A percentile compares a stretch with the other conserved stretches of the same genome.
phyloP scores from a whole-genome alignment of 805 yeast species.

The Kuraishia capsulata region DNA sequence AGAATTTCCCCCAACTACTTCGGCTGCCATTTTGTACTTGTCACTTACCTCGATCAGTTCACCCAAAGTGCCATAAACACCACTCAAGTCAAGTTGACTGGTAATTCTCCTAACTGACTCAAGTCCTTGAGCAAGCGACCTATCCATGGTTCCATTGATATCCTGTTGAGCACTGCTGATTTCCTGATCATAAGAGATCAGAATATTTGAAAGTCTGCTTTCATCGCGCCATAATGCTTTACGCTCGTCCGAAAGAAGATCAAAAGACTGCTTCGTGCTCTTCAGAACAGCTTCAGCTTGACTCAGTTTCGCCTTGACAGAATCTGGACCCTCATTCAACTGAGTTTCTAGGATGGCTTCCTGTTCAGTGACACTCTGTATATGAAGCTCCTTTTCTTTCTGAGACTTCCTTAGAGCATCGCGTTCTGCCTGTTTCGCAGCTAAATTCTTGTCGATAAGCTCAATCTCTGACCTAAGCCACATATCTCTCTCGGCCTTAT shows the following conservation, averaged over 20 bases:
- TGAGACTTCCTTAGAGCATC: conserved; percentile 9
- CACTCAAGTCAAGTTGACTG: conserved; percentile 43
- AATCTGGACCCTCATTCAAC: conserved; percentile 1
- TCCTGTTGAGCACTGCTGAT: conserved; percentile 47
- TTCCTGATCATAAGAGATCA: conserved; percentile 46
- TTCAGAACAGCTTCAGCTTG: not conserved
- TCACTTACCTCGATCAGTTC: conserved; percentile 76
- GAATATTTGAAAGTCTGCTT: conserved; percentile 47
- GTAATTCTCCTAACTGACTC: conserved; percentile 60
- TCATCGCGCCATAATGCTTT: conserved; percentile 76
- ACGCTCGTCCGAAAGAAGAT: conserved; percentile 39
- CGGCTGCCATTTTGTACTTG: conserved; percentile 78
- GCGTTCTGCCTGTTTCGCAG: conserved; percentile 7
- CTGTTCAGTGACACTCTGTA: conserved; percentile 23
- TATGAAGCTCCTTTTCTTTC: conserved; percentile 17
- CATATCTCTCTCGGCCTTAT: conserved; percentile 48
- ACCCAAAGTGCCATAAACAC: conserved; percentile 80
- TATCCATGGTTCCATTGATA: conserved; percentile 67
- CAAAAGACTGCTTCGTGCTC: not conserved
- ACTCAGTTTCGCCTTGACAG: not conserved
- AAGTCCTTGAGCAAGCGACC: conserved; percentile 61
- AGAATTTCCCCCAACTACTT: conserved; percentile 81
- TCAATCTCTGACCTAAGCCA: conserved; percentile 55
- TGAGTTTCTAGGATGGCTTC: conserved; percentile 24
- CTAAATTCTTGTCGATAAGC: conserved; percentile 15